Evolutionary conservation across 148 eudicot species (phyloP).

Genomic region (Talinum fruticosum): DNA sequence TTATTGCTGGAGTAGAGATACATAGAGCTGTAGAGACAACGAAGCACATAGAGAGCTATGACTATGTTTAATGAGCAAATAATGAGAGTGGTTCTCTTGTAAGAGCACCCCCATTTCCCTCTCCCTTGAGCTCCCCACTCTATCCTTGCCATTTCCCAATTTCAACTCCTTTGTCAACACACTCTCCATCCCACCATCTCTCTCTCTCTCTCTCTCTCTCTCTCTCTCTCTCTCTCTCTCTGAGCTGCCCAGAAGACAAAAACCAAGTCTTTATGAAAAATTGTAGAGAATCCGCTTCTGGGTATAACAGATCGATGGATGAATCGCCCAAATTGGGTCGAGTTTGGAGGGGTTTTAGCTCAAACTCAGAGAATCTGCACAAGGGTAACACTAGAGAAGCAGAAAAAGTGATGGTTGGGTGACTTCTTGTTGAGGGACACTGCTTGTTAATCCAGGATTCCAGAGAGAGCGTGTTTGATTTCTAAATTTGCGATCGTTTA

Average conservation of each 20-base stretch:
- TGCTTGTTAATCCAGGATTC: background rate
- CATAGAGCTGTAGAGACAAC: slow-evolving; percentile 57
- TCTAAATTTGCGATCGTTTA: background rate
- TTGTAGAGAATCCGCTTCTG: background rate
- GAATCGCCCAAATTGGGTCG: background rate
- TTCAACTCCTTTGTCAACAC: slow-evolving; percentile 26
- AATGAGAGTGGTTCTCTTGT: slow-evolving; percentile 61
- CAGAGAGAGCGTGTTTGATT: background rate
- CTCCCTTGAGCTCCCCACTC: slow-evolving; percentile 48
- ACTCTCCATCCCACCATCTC: slow-evolving; percentile 50
- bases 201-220: slow-evolving; percentile 2
- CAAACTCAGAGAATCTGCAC: background rate
- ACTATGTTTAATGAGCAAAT: slow-evolving; percentile 75
- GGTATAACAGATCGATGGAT: slow-evolving; percentile 8
- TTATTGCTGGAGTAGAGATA: slow-evolving; percentile 45
- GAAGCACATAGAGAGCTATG: slow-evolving; percentile 70
- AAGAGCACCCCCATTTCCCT: slow-evolving; percentile 64
- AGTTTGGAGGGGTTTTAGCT: background rate
- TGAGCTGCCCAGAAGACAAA: background rate
- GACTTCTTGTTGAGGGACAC: background rate
- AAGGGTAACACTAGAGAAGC: background rate
- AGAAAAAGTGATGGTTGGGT: slow-evolving; percentile 4
- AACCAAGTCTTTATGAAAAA: background rate
- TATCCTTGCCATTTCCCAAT: slow-evolving; percentile 51
- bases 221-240: background rate